phyloP scores from a whole-genome alignment of 441 rosid species.

The Lepidium campestre region DNA sequence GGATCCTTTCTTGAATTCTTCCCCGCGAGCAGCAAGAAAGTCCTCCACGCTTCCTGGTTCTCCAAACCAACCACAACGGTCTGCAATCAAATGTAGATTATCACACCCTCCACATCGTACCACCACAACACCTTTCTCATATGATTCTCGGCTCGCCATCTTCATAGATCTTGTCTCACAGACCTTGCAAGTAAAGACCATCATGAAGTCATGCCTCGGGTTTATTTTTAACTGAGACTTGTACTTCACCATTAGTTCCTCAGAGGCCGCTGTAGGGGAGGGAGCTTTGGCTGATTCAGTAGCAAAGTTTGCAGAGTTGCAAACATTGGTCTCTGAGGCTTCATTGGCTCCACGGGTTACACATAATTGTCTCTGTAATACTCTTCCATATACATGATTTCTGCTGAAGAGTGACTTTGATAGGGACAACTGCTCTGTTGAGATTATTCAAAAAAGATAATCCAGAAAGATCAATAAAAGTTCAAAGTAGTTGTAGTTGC shows the following conservation, averaged over 20 bases:
- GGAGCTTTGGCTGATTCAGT: constrained; percentile 20
- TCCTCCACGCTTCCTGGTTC: constrained; percentile 78
- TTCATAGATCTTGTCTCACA: constrained; percentile 79
- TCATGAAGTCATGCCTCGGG: constrained; percentile 74
- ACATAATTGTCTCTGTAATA: constrained; percentile 35
- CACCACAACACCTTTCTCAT: constrained; percentile 83
- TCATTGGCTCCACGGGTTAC: constrained; percentile 19
- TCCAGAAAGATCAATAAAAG: neutral
- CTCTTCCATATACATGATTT: constrained; percentile 23
- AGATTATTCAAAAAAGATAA: neutral
- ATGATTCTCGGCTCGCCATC: constrained; percentile 62
- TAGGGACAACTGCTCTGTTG: constrained; percentile 27
- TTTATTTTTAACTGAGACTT: constrained; percentile 56
- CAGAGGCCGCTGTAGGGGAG: constrained; percentile 9
- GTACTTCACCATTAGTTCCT: constrained; percentile 27
- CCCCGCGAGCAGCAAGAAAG: constrained; percentile 70
- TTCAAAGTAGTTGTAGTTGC: neutral
- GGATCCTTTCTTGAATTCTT: constrained; percentile 72
- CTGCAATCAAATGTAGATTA: constrained; percentile 82
- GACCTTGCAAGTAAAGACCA: constrained; percentile 82
- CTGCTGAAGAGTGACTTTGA: constrained; percentile 37
- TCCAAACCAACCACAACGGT: constrained; percentile 85
- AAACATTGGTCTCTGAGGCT: constrained; percentile 18
- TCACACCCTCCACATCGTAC: constrained; percentile 75
- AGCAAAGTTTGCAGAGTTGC: constrained; percentile 19